Percentiles rank a stretch among this genome's conserved stretches.
Evolutionary conservation across 768 basidiomycete species (phyloP).

Genomic region (Lepiota subincarnata): DNA sequence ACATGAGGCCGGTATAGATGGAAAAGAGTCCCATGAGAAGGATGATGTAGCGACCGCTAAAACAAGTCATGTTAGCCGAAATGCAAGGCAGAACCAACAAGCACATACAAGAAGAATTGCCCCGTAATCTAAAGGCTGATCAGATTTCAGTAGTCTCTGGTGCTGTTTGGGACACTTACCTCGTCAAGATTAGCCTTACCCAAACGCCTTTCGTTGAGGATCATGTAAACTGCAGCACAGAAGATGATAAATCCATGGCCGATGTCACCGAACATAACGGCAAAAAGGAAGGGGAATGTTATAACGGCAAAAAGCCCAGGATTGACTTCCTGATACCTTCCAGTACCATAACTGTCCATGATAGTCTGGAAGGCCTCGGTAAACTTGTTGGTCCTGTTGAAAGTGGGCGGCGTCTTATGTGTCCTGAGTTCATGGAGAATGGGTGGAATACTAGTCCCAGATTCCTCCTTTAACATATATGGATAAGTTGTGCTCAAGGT

Average conservation of each 20-base stretch:
- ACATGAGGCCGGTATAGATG: slow-evolving; percentile 93
- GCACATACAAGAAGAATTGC: slow-evolving; percentile 87
- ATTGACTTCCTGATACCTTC: slow-evolving; percentile 94
- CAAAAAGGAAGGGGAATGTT: slow-evolving; percentile 98
- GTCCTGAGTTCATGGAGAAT: slow-evolving; percentile 90
- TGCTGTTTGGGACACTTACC: slow-evolving; percentile 31
- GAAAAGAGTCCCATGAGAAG: slow-evolving; percentile 97
- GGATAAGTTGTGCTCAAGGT: not conserved
- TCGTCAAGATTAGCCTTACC: slow-evolving; percentile 73
- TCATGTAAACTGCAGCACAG: slow-evolving; percentile 76
- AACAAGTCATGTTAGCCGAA: slow-evolving; percentile 14
- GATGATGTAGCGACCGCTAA: slow-evolving; percentile 96
- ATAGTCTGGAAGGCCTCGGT: slow-evolving; percentile 97
- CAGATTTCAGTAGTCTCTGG: not conserved
- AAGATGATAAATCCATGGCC: slow-evolving; percentile 90
- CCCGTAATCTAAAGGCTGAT: slow-evolving; percentile 57
- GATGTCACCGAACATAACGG: slow-evolving; percentile 99
- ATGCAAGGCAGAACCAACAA: not conserved
- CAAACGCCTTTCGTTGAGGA: slow-evolving; percentile 77
- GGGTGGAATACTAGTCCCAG: slow-evolving; percentile 88
- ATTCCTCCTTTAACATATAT: slow-evolving; percentile 61
- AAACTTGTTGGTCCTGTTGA: slow-evolving; percentile 91
- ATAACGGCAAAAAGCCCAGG: slow-evolving; percentile 89
- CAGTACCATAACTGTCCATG: slow-evolving; percentile 96
- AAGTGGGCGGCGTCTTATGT: slow-evolving; percentile 91